Percentiles rank a stretch among this genome's conserved stretches.
Conservation (phyloP, 148 eudicot species). For the Salicornia ramosissima region DNA sequence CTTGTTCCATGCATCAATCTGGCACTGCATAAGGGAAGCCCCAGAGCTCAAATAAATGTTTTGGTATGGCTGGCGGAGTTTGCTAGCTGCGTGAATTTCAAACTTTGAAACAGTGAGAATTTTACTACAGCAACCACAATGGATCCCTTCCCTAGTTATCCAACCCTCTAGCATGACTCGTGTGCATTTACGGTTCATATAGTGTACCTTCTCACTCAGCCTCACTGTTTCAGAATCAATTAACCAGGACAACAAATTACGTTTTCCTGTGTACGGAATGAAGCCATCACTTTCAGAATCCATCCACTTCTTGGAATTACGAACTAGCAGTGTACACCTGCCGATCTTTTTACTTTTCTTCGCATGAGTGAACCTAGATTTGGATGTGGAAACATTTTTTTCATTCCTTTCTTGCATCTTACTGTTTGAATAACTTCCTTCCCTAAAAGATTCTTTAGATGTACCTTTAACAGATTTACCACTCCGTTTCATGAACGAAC, state of each 20-base stretch:
- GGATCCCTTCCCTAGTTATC: slow-evolving; percentile 87
- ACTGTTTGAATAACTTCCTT: slow-evolving; percentile 37
- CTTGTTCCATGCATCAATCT: slow-evolving; percentile 80
- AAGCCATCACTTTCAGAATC: slow-evolving; percentile 62
- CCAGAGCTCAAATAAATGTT: slow-evolving; percentile 80
- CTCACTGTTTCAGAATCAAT: slow-evolving; percentile 70
- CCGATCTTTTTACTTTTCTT: slow-evolving; percentile 66
- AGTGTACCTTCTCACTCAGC: slow-evolving; percentile 76
- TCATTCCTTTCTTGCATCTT: slow-evolving; percentile 33
- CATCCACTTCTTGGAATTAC: slow-evolving; percentile 58
- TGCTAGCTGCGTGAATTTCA: slow-evolving; percentile 95
- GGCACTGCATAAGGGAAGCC: slow-evolving; percentile 75
- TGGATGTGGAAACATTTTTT: slow-evolving; percentile 25
- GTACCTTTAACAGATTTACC: slow-evolving; percentile 41
- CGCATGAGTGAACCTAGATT: slow-evolving; percentile 43
- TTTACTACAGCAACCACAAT: slow-evolving; percentile 97
- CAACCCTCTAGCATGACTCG: slow-evolving; percentile 81
- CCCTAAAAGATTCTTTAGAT: slow-evolving; percentile 32
- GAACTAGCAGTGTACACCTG: slow-evolving; percentile 79
- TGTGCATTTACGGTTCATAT: slow-evolving; percentile 80
- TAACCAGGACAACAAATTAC: slow-evolving; percentile 88
- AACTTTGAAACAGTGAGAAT: slow-evolving; percentile 77
- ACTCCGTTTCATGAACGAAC: slow-evolving; percentile 44
- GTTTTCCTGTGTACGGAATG: slow-evolving; percentile 75
- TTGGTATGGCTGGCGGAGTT: slow-evolving; percentile 79